Conservation (phyloP, 768 basidiomycete genomes). For the Russula dissimulans region DNA sequence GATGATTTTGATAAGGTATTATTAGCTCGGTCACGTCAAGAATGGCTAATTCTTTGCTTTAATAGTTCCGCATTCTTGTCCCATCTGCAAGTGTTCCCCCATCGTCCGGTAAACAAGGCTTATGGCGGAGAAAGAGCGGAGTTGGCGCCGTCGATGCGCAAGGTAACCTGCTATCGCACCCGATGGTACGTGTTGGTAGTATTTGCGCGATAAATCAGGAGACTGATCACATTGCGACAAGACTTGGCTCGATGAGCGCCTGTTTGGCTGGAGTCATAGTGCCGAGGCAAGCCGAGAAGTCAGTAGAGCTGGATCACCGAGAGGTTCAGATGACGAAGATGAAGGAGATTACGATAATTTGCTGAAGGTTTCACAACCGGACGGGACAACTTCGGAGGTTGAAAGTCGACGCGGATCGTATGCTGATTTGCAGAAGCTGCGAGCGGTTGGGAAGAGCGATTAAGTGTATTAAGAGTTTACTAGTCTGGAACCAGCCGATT, state of each 20-base stretch:
- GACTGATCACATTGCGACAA: slow-evolving; percentile 19
- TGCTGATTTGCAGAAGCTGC: slow-evolving; percentile 70
- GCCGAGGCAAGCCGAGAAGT: slow-evolving; percentile 44
- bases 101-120: slow-evolving; percentile 59
- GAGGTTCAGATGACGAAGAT: slow-evolving; percentile 79
- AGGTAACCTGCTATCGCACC: slow-evolving; percentile 74
- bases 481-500: no score
- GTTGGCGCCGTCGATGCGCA: slow-evolving; percentile 72
- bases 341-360: slow-evolving; percentile 89
- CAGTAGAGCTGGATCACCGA: slow-evolving; percentile 60
- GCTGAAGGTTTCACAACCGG: slow-evolving; percentile 32
- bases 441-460: slow-evolving; percentile 20
- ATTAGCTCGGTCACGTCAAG: slow-evolving; percentile 16
- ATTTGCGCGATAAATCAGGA: not conserved
- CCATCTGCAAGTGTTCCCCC: slow-evolving; percentile 81
- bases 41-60: not conserved
- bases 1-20: slow-evolving; percentile 80
- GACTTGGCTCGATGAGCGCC: slow-evolving; percentile 84
- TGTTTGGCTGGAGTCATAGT: slow-evolving; percentile 84
- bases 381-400: not conserved
- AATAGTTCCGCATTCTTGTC: slow-evolving; percentile 50
- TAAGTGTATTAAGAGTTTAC: not conserved
- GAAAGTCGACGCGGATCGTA: slow-evolving; percentile 61
- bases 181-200: slow-evolving; percentile 48
- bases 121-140: slow-evolving; percentile 70